Evolutionary conservation across 2,329 filamentous ascomycete species (phyloP).

Genomic region (Macrophomina phaseolina): DNA sequence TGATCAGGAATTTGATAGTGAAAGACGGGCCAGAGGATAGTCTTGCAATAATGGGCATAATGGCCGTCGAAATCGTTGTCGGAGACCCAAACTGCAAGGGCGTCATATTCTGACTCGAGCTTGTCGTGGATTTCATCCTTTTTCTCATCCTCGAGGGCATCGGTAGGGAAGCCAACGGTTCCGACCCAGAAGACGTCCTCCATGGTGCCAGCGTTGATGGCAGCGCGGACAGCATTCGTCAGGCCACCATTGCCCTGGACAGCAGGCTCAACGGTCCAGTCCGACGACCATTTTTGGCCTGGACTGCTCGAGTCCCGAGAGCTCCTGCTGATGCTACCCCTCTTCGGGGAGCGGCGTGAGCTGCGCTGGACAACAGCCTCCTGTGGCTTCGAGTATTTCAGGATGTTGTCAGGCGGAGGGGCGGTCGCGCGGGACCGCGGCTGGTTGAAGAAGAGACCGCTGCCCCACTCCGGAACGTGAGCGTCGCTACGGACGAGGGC

Average conservation of each 20-base stretch:
- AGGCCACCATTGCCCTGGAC: constrained; percentile 93
- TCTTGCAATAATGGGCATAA: constrained; percentile 96
- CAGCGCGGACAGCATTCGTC: constrained; percentile 83
- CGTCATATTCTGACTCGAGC: constrained; percentile 80
- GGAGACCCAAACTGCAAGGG: constrained; percentile 81
- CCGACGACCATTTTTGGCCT: constrained; percentile 70
- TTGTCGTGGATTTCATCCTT: constrained; percentile 84
- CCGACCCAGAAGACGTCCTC: constrained; percentile 88
- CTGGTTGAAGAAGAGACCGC: constrained; percentile 64
- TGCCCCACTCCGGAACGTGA: constrained; percentile 78
- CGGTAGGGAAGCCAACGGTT: constrained; percentile 91
- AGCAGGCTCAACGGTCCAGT: constrained; percentile 82
- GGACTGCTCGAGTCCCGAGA: constrained; percentile 38
- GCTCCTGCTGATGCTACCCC: constrained; percentile 27
- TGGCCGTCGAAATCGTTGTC: constrained; percentile 95
- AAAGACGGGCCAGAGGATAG: constrained; percentile 96
- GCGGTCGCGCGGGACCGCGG: constrained; percentile 76
- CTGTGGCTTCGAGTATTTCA: constrained; percentile 66
- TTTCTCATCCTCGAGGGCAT: constrained; percentile 76
- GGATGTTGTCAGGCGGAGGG: constrained; percentile 75
- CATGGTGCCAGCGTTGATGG: constrained; percentile 70
- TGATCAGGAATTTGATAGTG: constrained; percentile 98
- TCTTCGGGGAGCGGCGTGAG: constrained; percentile 33
- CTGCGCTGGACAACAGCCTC: constrained; percentile 40
- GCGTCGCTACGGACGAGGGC: constrained; percentile 73